Evolutionary conservation across 768 basidiomycete species (phyloP).

Genomic region (Phylloporus sp.): DNA sequence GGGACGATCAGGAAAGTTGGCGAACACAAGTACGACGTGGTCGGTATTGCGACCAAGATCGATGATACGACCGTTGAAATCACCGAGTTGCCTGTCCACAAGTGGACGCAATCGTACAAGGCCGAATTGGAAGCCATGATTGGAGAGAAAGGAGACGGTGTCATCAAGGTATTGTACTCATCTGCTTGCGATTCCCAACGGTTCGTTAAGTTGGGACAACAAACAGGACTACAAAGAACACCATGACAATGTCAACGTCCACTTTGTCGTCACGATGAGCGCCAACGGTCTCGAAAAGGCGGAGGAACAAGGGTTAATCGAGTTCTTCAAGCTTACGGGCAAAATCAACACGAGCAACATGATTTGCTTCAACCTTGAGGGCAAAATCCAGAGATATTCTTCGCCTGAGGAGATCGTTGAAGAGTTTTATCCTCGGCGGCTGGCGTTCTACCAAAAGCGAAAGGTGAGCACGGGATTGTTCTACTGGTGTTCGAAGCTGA

Average conservation of each 20-base stretch:
- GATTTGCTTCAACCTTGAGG: constrained; percentile 97
- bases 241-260: constrained; percentile 88
- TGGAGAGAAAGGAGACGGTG: constrained; percentile 76
- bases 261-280: constrained; percentile 80
- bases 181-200: not conserved
- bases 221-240: constrained; percentile 94
- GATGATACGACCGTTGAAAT: constrained; percentile 91
- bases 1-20: constrained; percentile 77
- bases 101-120: constrained; percentile 93
- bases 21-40: constrained; percentile 84
- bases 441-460: constrained; percentile 92
- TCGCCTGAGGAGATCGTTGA: constrained; percentile 88
- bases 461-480: constrained; percentile 54
- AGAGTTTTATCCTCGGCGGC: constrained; percentile 86
- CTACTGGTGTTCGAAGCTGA: not conserved
- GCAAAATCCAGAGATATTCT: constrained; percentile 92
- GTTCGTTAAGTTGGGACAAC: not conserved
- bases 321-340: constrained; percentile 85
- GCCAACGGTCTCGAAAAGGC: constrained; percentile 82
- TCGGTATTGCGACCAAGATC: constrained; percentile 69
- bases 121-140: constrained; percentile 88
- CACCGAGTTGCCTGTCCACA: constrained; percentile 91
- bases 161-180: constrained; percentile 60
- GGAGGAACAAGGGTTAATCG: constrained; percentile 82
- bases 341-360: constrained; percentile 93